phyloP scores from a whole-genome alignment of 2,329 filamentous ascomycete genomes.

The Sordariomycetes sp. region DNA sequence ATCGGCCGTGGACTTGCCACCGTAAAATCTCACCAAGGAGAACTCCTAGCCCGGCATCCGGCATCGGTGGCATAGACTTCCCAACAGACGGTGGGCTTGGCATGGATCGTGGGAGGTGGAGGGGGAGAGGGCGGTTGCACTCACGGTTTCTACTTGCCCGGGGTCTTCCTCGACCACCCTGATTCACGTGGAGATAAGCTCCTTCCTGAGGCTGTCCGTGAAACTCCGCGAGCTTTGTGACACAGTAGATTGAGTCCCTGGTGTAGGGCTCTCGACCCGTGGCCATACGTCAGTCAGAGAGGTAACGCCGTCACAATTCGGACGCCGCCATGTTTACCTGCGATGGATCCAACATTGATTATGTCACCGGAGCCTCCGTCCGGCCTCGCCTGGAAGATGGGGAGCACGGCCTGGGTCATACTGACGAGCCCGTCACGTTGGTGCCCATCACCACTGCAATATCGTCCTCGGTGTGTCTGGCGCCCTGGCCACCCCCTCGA shows the following conservation, averaged over 20 bases:
- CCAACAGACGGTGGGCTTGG: neutral
- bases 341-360: constrained; percentile 87
- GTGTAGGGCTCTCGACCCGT: constrained; percentile 62
- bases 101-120: neutral
- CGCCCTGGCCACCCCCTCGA: constrained; percentile 76
- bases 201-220: constrained; percentile 69
- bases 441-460: constrained; percentile 81
- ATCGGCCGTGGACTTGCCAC: constrained; percentile 80
- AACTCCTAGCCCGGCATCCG: constrained; percentile 44
- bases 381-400: constrained; percentile 64
- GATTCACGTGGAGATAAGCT: constrained; percentile 72
- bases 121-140: too few relatives aligned
- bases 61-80: neutral
- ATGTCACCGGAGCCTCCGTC: constrained; percentile 79
- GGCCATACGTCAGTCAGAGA: neutral
- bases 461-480: constrained; percentile 77
- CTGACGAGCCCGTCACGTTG: constrained; percentile 89
- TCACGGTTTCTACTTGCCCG: constrained; percentile 71
- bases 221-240: constrained; percentile 80
- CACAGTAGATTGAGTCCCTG: constrained; percentile 84
- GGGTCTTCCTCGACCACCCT: constrained; percentile 82
- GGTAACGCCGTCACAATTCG: neutral
- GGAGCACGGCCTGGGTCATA: constrained; percentile 85
- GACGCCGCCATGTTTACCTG: constrained; percentile 26
- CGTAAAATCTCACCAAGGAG: constrained; percentile 75